These are phyloP conservation scores for Umbelopsis isabellina DNA, from an alignment of 192 early-diverging fungal species.

Conservation along the genomic window DNA sequence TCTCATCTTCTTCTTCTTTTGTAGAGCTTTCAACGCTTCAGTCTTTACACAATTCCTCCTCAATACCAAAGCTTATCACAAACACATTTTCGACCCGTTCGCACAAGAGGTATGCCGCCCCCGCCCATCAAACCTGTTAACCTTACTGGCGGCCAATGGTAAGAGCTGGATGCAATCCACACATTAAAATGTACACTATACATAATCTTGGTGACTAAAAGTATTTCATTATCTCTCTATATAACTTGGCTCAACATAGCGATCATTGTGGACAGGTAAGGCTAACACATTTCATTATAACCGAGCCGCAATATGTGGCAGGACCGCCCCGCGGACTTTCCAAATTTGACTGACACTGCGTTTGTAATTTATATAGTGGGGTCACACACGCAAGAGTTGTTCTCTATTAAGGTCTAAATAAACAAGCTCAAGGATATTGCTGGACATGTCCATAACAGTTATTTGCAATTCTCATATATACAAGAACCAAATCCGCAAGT, in stretches of 20 bases:
- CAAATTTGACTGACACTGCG: background rate
- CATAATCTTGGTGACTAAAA: no score
- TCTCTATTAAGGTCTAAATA: conserved; percentile 4
- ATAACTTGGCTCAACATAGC: background rate
- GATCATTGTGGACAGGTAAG: conserved; percentile 21
- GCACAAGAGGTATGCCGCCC: background rate
- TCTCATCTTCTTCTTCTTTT: conserved; percentile 6
- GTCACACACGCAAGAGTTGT: conserved; percentile 12
- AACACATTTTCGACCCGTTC: background rate
- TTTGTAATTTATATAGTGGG: background rate
- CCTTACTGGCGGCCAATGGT: conserved; percentile 8
- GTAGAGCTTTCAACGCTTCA: background rate
- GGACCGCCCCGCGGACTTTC: background rate
- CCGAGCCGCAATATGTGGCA: background rate
- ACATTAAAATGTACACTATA: background rate
- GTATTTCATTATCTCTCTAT: no score
- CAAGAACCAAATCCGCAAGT: no score
- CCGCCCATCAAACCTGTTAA: conserved; percentile 14
- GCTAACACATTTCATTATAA: background rate
- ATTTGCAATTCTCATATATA: no score
- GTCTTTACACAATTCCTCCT: background rate
- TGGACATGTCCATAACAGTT: background rate
- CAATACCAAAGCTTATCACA: background rate
- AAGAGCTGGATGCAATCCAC: background rate
- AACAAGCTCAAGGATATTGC: background rate